phyloP scores from a whole-genome alignment of 352 stramenopile genomes.

The Globisporangium ultimum region DNA sequence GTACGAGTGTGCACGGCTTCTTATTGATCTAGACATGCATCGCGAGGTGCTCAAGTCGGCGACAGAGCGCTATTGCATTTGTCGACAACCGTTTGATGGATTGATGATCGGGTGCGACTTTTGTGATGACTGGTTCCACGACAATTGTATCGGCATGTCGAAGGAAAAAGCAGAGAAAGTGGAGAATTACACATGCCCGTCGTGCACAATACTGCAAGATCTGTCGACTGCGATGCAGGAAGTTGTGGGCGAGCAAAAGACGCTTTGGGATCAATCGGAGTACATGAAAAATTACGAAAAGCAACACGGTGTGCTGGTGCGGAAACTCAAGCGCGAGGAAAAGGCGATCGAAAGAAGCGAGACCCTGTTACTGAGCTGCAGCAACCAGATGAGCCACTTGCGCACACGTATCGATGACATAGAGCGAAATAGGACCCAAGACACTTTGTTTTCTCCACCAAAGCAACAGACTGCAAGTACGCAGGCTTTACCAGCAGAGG shows the following conservation, averaged over 20 bases:
- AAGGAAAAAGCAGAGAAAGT: slow-evolving; percentile 93
- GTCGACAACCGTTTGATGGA: slow-evolving; percentile 85
- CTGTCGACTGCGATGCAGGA: slow-evolving; percentile 63
- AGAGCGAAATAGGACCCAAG: slow-evolving; percentile 41
- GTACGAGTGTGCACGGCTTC: slow-evolving; percentile 67
- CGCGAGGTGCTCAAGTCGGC: slow-evolving; percentile 89
- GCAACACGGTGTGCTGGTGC: slow-evolving; percentile 59
- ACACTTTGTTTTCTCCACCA: slow-evolving; percentile 24
- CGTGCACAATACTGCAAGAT: slow-evolving; percentile 90
- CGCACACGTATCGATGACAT: slow-evolving; percentile 69
- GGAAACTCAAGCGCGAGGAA: slow-evolving; percentile 84
- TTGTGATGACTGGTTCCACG: slow-evolving; percentile 90
- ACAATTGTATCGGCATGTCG: slow-evolving; percentile 88
- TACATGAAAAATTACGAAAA: slow-evolving; percentile 85
- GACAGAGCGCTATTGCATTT: slow-evolving; percentile 90
- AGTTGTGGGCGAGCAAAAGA: slow-evolving; percentile 53
- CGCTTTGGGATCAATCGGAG: slow-evolving; percentile 80
- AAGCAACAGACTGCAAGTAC: background rate
- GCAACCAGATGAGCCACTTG: slow-evolving; percentile 80
- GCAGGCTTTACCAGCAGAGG: background rate
- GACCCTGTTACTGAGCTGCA: slow-evolving; percentile 73
- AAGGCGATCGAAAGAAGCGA: slow-evolving; percentile 80
- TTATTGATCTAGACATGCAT: slow-evolving; percentile 88
- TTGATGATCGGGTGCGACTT: slow-evolving; percentile 89
- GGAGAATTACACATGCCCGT: slow-evolving; percentile 95